Base-by-base conservation (phyloP, 495 filamentous ascomycete genomes). In the Talaromyces wortmannii region DNA sequence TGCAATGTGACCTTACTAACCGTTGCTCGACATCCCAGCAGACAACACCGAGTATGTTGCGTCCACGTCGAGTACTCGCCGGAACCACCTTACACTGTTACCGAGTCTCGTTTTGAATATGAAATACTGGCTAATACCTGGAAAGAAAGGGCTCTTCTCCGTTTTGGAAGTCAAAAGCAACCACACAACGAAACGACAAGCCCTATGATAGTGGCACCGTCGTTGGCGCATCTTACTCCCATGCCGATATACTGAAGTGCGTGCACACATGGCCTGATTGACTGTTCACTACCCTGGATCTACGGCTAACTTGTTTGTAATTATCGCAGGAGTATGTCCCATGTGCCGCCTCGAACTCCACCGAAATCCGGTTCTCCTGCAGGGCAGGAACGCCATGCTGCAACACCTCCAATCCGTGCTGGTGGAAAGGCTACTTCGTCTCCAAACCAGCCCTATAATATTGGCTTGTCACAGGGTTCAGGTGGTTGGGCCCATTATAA, bases 171-270 rank as follows among this genome's bases (percentile, higher is more conserved):
- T 81, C 81, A 54, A 79, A 78, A 62, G 66, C 64, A 46, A 65
- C 64, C 46, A 64, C 75, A 33, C 57, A 68, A 17, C 76, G 67
- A 50, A 71, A 72, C 61, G 62, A 63, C 55, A 60, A 64, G 64
- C 69, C 74, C 43, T 75, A 82, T 66, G 89, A 92, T 52, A 73
- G 82, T 29, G 86, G 79, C 55, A 82, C 90, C 36, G 89, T 98
- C n/a, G 85, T 97, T 45, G 94, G 94, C 53, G 94, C 94, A 52
- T 86, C 92, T 46, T 98, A 98, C 68, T 97, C 94, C 40, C 95
- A 98, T 72, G 88, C 91, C 32, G 91, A 95, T 72, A 90, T 96
- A 61, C 76, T 96, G 56, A 94, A 92, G 70, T 87, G 88, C 57
- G 91, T 91, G 67, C 80, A 23, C 23, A 23, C 23, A 23, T 23